phyloP scores from a whole-genome alignment of 192 early-diverging fungal genomes.

The Entomortierella parvispora region DNA sequence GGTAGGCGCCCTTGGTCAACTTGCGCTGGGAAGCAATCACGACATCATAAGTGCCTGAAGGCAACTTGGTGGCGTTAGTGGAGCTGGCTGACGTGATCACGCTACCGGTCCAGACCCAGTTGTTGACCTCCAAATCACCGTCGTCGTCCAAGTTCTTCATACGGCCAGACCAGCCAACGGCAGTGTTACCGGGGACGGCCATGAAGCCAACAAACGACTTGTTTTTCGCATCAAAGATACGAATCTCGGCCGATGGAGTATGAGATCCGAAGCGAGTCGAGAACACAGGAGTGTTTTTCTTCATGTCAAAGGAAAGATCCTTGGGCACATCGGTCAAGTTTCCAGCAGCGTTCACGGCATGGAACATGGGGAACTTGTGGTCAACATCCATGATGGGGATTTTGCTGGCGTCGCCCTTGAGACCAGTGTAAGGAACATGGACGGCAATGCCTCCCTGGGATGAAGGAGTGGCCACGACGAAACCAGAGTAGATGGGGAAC shows the following conservation, averaged over 20 bases:
- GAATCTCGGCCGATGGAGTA: conserved; percentile 19
- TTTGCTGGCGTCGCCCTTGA: conserved; percentile 30
- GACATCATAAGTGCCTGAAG: conserved; percentile 17
- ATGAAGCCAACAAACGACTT: conserved; percentile 20
- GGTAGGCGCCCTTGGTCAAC: conserved; percentile 27
- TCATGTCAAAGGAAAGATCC: conserved; percentile 11
- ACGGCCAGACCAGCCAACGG: conserved; percentile 7
- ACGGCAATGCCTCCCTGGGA: conserved; percentile 13
- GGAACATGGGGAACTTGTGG: conserved; percentile 5
- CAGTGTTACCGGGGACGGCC: background rate
- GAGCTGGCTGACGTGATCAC: background rate
- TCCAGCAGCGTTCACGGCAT: background rate
- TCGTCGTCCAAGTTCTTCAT: conserved; percentile 4
- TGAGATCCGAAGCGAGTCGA: conserved; percentile 24
- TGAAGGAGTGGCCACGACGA: conserved; percentile 31
- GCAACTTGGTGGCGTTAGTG: conserved; percentile 4
- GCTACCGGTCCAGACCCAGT: conserved; percentile 16
- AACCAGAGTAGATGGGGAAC: conserved; percentile 37
- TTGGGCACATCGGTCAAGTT: conserved; percentile 1
- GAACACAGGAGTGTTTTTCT: conserved; percentile 1
- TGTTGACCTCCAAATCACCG: background rate
- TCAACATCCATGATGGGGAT: conserved; percentile 45
- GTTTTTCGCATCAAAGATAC: conserved; percentile 7
- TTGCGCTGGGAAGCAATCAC: conserved; percentile 25
- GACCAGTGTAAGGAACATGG: conserved; percentile 44